Base-by-base conservation (phyloP, 169 alveolate genomes). In the Eimeria maxima region DNA sequence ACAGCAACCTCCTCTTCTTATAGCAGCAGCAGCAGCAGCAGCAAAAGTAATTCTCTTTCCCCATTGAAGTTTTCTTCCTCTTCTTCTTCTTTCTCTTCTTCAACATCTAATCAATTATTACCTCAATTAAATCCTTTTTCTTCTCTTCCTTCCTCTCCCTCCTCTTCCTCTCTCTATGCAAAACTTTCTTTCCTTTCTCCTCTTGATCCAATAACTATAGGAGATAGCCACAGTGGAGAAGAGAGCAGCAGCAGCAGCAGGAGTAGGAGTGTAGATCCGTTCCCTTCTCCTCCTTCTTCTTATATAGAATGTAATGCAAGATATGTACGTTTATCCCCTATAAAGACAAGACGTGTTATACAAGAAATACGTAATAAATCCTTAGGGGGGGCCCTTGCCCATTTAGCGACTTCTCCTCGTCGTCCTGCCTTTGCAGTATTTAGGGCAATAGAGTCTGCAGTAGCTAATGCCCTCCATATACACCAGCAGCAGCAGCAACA, bases 381-480 rank as follows among this genome's bases (percentile, higher is more conserved):
- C 24, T 63, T 95, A 33, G 94, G 73, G 4, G 94, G 45, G 44
- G 97, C 97, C 8, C 80, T 95, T 55, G 97, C 97, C 33, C 95
- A 67, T n/a, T 95, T 95, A 18, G 90, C 76, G 7, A 13, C 86
- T 33, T 95, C 97, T 24, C 97, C 97, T 27, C 78, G 97, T 14
- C 92, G 95, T 18, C 97, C 97, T 3, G 97, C 95, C 24, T 38
- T 67, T 22, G 81, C 74, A 69, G 87, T 95, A 8, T 95, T 63
- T 81, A 53, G 86, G 24, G 38, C 78, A 18, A 74, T 95, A 27
- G 81, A 95, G 80, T 74, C 95, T 4, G 97, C 97, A 24, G 24
- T 95, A 8, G 95, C 97, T 4, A 95, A 89, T 57, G 97, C 95
- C 22, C 53, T 71, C 2, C 57, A 90, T 44, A 11, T 55, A 38